Percentiles rank a stretch among this genome's conserved stretches.
Evolutionary conservation across 2,329 filamentous ascomycete species (phyloP).

Genomic region (Herpotrichia juniperi): DNA sequence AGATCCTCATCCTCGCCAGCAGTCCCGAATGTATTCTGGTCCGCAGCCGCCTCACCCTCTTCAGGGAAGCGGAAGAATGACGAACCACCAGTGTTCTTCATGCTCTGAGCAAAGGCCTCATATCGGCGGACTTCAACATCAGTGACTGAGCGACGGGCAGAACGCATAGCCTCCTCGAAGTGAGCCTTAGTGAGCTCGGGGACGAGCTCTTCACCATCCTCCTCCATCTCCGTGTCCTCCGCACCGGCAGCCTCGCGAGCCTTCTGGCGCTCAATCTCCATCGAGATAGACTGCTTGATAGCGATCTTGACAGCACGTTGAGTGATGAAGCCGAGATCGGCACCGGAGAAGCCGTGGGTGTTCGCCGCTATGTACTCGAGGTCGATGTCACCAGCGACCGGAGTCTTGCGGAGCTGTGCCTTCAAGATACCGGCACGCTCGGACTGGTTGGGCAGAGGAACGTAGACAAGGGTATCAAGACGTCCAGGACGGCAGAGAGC

Average conservation of each 20-base stretch:
- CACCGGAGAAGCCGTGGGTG: slow-evolving; percentile 99
- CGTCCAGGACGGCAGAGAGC: slow-evolving; percentile 97
- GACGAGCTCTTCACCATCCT: slow-evolving; percentile 85
- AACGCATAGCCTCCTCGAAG: slow-evolving; percentile 98
- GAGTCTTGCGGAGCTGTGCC: slow-evolving; percentile 98
- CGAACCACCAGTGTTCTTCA: slow-evolving; percentile 97
- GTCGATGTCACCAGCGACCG: slow-evolving; percentile 85
- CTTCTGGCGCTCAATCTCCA: slow-evolving; percentile 89
- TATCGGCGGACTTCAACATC: slow-evolving; percentile 98
- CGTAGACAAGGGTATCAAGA: slow-evolving; percentile 98
- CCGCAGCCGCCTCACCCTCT: slow-evolving; percentile 51
- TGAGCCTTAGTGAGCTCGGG: slow-evolving; percentile 94
- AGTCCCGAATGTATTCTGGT: slow-evolving; percentile 71
- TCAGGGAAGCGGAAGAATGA: slow-evolving; percentile 96
- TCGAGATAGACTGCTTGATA: slow-evolving; percentile 93
- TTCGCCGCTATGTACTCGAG: slow-evolving; percentile 91
- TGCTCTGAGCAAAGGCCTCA: slow-evolving; percentile 97
- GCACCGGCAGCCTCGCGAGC: slow-evolving; percentile 79
- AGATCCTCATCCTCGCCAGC: slow-evolving; percentile 95
- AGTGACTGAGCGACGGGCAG: slow-evolving; percentile 89
- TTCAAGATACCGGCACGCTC: slow-evolving; percentile 89
- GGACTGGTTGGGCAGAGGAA: slow-evolving; percentile 90
- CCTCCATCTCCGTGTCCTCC: slow-evolving; percentile 74
- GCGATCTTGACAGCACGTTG: slow-evolving; percentile 99
- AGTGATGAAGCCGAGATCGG: slow-evolving; percentile 98